A percentile compares a stretch with the other conserved stretches of the same genome.
These are phyloP conservation scores for Boletus vinaceobasis DNA, from an alignment of 768 basidiomycete genomes.

Conservation along the genomic window DNA sequence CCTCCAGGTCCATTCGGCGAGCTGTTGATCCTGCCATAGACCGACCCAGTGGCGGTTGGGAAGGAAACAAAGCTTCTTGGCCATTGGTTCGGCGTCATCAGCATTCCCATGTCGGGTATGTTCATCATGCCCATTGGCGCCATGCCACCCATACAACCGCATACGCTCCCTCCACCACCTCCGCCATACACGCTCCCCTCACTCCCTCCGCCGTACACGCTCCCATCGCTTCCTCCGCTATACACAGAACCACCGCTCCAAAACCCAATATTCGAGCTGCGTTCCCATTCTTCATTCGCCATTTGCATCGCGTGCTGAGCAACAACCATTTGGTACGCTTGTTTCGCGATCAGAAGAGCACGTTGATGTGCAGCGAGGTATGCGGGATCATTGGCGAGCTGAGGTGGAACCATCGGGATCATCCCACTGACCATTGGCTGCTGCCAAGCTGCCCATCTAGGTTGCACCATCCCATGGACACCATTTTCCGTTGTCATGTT, in stretches of 20 bases:
- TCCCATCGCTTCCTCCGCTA: constrained; percentile 39
- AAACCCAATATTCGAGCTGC: constrained; percentile 56
- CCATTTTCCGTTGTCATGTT: constrained; percentile 35
- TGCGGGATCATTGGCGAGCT: constrained; percentile 48
- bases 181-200: constrained; percentile 44
- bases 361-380: constrained; percentile 81
- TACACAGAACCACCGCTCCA: constrained; percentile 36
- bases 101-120: constrained; percentile 38
- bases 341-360: constrained; percentile 82
- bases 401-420: constrained; percentile 37
- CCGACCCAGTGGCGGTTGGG: constrained; percentile 46
- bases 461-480: constrained; percentile 22
- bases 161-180: constrained; percentile 39
- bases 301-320: too few species aligned
- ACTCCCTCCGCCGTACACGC: constrained; percentile 34
- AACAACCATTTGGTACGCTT: constrained; percentile 81
- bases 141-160: constrained; percentile 38
- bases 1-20: constrained; percentile 67
- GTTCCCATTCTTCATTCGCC: constrained; percentile 65
- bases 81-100: constrained; percentile 39
- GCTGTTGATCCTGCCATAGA: constrained; percentile 53
- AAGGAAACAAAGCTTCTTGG: constrained; percentile 47
- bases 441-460: constrained; percentile 27
- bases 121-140: constrained; percentile 40
- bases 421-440: constrained; percentile 23